A percentile compares a stretch with the other conserved stretches of the same genome.
phyloP scores from a whole-genome alignment of 768 basidiomycete species.

The Suillus weaverae region DNA sequence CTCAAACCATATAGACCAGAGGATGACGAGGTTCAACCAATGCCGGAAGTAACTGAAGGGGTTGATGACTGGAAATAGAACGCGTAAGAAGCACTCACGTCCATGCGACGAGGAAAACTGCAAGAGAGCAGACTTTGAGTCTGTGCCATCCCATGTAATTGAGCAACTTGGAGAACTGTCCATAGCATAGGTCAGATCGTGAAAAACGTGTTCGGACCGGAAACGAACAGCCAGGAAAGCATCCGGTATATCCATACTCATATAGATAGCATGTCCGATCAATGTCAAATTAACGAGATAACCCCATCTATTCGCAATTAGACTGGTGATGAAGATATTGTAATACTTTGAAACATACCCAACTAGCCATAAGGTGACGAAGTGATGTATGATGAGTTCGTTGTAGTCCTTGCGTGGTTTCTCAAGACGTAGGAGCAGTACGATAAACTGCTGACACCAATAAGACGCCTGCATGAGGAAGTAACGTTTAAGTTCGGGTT shows the following conservation, averaged over 20 bases:
- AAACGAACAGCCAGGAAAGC: slow-evolving; percentile 74
- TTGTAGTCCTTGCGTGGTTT: slow-evolving; percentile 91
- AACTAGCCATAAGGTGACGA: slow-evolving; percentile 93
- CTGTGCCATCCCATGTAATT: slow-evolving; percentile 80
- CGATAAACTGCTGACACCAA: slow-evolving; percentile 92
- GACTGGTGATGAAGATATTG: slow-evolving; percentile 11
- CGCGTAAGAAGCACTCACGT: slow-evolving; percentile 52
- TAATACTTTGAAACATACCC: slow-evolving; percentile 50
- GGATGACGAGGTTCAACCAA: slow-evolving; percentile 82
- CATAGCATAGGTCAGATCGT: not conserved
- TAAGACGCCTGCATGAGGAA: slow-evolving; percentile 93
- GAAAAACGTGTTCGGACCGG: not conserved
- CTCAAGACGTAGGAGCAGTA: slow-evolving; percentile 82
- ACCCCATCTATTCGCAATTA: slow-evolving; percentile 64
- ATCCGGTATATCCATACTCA: slow-evolving; percentile 98
- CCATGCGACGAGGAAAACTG: slow-evolving; percentile 71
- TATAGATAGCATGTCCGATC: slow-evolving; percentile 89
- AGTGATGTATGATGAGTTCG: slow-evolving; percentile 87
- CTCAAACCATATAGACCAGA: slow-evolving; percentile 86
- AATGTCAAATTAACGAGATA: slow-evolving; percentile 76
- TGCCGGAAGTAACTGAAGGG: slow-evolving; percentile 84
- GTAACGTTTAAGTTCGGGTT: slow-evolving; percentile 80
- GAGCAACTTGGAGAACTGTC: slow-evolving; percentile 77
- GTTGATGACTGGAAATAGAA: not conserved
- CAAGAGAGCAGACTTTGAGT: slow-evolving; percentile 63